Evolutionary conservation across 2,329 filamentous ascomycete genomes (phyloP), one percentile per base, ranked within the genome.

Genomic region (Macrophomina tecta): DNA sequence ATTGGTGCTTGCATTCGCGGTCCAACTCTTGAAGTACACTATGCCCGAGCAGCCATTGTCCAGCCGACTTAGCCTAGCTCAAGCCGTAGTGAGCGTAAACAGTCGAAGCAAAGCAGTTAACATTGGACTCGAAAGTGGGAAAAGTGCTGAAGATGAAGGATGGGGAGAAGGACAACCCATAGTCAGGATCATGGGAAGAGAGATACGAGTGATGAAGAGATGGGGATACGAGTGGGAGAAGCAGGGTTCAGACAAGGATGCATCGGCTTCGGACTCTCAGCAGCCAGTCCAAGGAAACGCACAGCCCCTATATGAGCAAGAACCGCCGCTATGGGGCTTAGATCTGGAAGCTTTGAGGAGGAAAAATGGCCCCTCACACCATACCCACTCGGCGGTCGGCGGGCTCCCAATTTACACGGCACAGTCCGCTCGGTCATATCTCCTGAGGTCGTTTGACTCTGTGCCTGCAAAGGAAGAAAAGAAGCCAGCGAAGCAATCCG

Each of bases 31-130:
- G 55, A 89, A 91, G 53, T 89, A 90, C 74, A 96, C 92, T 0
- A 94, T 94, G 90, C 91, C 93, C 0, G 89, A 91, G 70, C 93
- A 97, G 75, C 93, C 93, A 3, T 83, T 90, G 3, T 95, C 91
- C n/a, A 94, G 92, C 75, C 85, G 92, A 55, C 81, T 97, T 23
- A 96, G 92, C 74, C 81, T 97, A 23, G 91, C 90, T 0, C 93
- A 97, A 77, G 92, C 91, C 0, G 89, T 95, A 1, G 91, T 96
- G 16, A 94, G 91, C 74, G 88, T 89, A 34, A 95, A 94, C 74
- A 93, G 91, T 68, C 86, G 89, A 70, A 88, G 87, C 42, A 94
- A 94, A 78, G 93, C 93, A 9, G 84, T 89, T 34, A 90, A 86
- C 69, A 79, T 97, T 36, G 93, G 93, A 0, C 81, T 97, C 23